Base-by-base conservation (phyloP, 176 grass and related monocot genomes). In the Urochloa ruziziensis region DNA sequence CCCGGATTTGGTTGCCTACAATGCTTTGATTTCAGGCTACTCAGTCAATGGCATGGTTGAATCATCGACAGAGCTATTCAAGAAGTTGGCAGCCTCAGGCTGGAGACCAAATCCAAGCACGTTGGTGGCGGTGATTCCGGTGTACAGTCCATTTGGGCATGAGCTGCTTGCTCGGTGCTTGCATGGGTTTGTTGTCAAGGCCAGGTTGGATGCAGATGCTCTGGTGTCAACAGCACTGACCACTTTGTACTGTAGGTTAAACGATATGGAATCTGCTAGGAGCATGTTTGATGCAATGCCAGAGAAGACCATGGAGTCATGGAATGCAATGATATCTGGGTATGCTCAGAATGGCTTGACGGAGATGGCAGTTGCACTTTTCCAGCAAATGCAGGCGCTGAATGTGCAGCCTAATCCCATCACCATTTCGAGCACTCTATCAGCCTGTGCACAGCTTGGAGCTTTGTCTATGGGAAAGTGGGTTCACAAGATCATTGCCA, bases 261-360 rank as follows among this genome's bases (percentile, higher is more conserved):
- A 91, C 42, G 90, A 85, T 42, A 87, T 92, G 67, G 92, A 93
- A 35, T 88, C 84, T 68, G 88, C 95, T 58, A 94, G 88, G 54
- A 86, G 57, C 23, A 11, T 90, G 10, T 97, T 97, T 89, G 86
- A 93, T 75, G 80, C 66, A 29, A 94, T 97, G 49, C 57, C 81
- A 73, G 85, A 84, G 34, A 97, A 85, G 70, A 94, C 93, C 79
- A 79, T 97, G 70, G 70, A 94, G 65, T 85, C 95, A 67, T 97
- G 95, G 95, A 93, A 93, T 36, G 92, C 92, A 27, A 97, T 97
- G 87, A 89, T 97, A 76, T 92, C 94, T 0, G 90, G 88, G 18
- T 94, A 90, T 80, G 83, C 90, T 11, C 95, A 97, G 85, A 88
- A 91, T 69, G 92, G 86, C 30, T 75, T 89, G 43, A 79, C 88